phyloP scores from a whole-genome alignment of 495 filamentous ascomycete species.

The Neurospora sublineolata region DNA sequence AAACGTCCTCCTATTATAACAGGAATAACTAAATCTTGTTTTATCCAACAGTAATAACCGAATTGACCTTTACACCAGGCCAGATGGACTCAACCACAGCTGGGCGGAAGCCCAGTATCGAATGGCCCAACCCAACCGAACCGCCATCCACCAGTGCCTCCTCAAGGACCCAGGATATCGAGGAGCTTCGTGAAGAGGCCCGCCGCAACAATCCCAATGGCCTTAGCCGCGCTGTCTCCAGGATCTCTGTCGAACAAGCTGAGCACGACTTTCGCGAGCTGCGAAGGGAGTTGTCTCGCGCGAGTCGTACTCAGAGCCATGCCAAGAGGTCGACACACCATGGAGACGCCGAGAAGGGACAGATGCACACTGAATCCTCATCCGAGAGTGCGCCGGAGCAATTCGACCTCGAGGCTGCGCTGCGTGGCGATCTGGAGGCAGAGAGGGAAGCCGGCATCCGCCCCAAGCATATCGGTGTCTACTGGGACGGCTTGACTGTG shows the following conservation, averaged over 20 bases:
- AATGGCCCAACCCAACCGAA: background rate
- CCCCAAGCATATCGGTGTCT: constrained; percentile 66
- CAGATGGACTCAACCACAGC: background rate
- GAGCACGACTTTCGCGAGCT: constrained; percentile 69
- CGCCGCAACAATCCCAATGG: constrained; percentile 42
- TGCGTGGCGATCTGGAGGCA: constrained; percentile 57
- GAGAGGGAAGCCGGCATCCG: constrained; percentile 67
- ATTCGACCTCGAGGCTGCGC: constrained; percentile 60
- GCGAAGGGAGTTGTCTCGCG: constrained; percentile 55
- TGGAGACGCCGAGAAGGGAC: constrained; percentile 32
- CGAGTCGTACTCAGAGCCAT: constrained; percentile 27
- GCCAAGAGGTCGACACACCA: constrained; percentile 13
- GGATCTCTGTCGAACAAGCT: constrained; percentile 59
- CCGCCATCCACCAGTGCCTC: constrained; percentile 26
- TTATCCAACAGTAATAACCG: background rate
- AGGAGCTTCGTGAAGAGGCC: constrained; percentile 34
- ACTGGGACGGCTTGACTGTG: constrained; percentile 70
- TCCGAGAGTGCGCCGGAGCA: constrained; percentile 39
- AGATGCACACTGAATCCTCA: constrained; percentile 40
- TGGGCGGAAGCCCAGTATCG: background rate
- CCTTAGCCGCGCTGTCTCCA: constrained; percentile 30
- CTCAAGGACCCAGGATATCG: constrained; percentile 25
- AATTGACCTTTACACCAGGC: background rate
- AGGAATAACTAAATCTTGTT: background rate
- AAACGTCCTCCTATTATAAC: background rate